Percentiles rank a stretch among this genome's conserved stretches.
Evolutionary conservation across 1,139 yeast species (phyloP).

Genomic region (Suhomyces chickasaworum): DNA sequence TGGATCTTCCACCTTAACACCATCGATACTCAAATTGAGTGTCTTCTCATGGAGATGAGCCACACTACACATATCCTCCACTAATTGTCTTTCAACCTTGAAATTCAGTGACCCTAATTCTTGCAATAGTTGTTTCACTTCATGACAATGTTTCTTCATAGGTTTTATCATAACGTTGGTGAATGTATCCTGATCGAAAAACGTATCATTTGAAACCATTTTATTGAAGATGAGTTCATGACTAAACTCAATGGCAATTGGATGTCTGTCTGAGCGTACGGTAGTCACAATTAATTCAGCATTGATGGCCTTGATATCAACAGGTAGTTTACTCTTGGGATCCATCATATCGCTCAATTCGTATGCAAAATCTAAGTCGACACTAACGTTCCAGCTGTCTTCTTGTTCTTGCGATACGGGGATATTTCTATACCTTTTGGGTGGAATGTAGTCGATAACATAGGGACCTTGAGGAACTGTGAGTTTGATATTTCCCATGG

Average conservation of each 20-base stretch:
- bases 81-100: constrained; percentile 31
- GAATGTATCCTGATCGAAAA: constrained; percentile 30
- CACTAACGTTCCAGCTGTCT: constrained; percentile 30
- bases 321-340: constrained; percentile 16
- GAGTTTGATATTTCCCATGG: constrained; percentile 23
- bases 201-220: constrained; percentile 9
- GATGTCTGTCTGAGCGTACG: constrained; percentile 19
- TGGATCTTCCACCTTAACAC: constrained; percentile 11
- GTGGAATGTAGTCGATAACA: constrained; percentile 36
- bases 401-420: constrained; percentile 13
- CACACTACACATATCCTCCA: constrained; percentile 36
- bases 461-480: constrained; percentile 33
- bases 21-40: constrained; percentile 27
- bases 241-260: constrained; percentile 26
- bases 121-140: constrained; percentile 25
- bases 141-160: constrained; percentile 23
- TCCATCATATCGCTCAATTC: constrained; percentile 12
- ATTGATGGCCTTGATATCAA: constrained; percentile 19
- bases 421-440: constrained; percentile 25
- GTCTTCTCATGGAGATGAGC: constrained; percentile 31
- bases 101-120: constrained; percentile 30
- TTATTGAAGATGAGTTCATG: constrained; percentile 25
- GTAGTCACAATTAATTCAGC: constrained; percentile 26
- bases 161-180: constrained; percentile 26
- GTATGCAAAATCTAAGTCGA: constrained; percentile 32